phyloP scores from a whole-genome alignment of 306 rosid species.

The Trifolium repens region DNA sequence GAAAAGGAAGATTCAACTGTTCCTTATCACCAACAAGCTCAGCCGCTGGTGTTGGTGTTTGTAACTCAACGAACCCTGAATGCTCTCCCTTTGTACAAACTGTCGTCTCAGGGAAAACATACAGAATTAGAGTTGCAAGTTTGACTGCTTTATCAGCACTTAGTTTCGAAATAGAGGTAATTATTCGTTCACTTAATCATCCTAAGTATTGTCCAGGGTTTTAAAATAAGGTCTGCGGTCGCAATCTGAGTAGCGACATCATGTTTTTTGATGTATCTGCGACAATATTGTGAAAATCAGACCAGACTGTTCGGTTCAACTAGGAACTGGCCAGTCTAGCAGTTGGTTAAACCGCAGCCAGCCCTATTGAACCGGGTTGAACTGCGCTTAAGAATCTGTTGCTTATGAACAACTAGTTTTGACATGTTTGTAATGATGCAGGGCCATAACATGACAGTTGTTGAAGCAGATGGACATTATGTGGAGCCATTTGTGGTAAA shows the following conservation, averaged over 20 bases:
- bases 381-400: not conserved
- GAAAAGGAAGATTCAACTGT: slow-evolving; percentile 85
- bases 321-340: not conserved
- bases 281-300: not conserved
- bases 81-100: slow-evolving; percentile 64
- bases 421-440: slow-evolving; percentile 40
- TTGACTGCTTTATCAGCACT: slow-evolving; percentile 82
- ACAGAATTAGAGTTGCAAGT: slow-evolving; percentile 70
- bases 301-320: not conserved
- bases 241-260: not conserved
- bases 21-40: slow-evolving; percentile 51
- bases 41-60: slow-evolving; percentile 43
- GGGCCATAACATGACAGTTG: slow-evolving; percentile 94
- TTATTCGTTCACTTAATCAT: not conserved
- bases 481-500: slow-evolving; percentile 82
- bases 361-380: not conserved
- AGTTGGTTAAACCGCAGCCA: not conserved
- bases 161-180: slow-evolving; percentile 83
- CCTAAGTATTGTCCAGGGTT: not conserved
- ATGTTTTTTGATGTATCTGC: not conserved
- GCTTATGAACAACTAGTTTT: not conserved
- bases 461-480: slow-evolving; percentile 91
- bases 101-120: slow-evolving; percentile 70
- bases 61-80: slow-evolving; percentile 62
- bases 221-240: not conserved